A percentile compares a stretch with the other conserved stretches of the same genome.
These are phyloP conservation scores for Nakaseomyces sp. DNA, from an alignment of 1,139 yeast genomes.

Conservation along the genomic window DNA sequence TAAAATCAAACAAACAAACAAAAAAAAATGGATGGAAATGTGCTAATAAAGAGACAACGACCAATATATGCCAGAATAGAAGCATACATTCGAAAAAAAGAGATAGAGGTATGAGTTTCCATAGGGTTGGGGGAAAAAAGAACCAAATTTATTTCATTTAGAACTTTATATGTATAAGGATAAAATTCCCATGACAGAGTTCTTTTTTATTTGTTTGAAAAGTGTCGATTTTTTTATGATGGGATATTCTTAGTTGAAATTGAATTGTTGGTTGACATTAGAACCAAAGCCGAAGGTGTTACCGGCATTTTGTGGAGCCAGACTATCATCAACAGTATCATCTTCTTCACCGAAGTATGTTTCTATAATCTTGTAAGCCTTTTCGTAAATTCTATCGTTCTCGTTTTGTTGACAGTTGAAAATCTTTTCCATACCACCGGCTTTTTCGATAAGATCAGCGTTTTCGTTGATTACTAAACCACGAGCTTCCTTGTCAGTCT, in stretches of 20 bases:
- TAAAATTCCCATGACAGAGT: too few relatives aligned
- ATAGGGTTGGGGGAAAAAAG: too few relatives aligned
- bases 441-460: slow-evolving; percentile 90
- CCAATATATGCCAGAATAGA: background rate
- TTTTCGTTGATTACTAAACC: slow-evolving; percentile 68
- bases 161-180: background rate
- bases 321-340: slow-evolving; percentile 66
- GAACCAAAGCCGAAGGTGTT: slow-evolving; percentile 86
- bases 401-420: slow-evolving; percentile 87
- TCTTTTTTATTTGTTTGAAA: too few relatives aligned
- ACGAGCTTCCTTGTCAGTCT: slow-evolving; percentile 73
- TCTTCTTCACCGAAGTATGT: slow-evolving; percentile 83
- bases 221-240: background rate
- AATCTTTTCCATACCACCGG: slow-evolving; percentile 97
- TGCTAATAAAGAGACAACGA: background rate
- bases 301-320: slow-evolving; percentile 77
- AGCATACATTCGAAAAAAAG: background rate
- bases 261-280: slow-evolving; percentile 32
- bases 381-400: slow-evolving; percentile 85
- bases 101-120: too few relatives aligned
- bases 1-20: too few relatives aligned
- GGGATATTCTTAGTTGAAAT: slow-evolving; percentile 26
- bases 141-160: too few relatives aligned
- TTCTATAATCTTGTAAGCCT: slow-evolving; percentile 84
- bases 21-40: background rate